phyloP scores from a whole-genome alignment of 116 monocot genomes.

The Zostera marina region DNA sequence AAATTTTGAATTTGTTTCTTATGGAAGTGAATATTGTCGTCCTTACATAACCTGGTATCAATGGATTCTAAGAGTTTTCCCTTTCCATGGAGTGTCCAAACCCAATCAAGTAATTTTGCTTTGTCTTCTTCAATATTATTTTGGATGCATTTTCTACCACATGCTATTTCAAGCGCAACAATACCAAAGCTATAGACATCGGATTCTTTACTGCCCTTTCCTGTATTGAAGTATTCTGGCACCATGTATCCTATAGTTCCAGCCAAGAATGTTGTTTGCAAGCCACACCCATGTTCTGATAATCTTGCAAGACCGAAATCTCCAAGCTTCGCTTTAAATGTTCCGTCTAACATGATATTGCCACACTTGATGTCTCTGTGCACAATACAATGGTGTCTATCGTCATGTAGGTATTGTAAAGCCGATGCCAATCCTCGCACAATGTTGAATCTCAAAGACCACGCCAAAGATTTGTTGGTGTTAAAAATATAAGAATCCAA shows the following conservation, averaged over 20 bases:
- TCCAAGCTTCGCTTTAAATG: slow-evolving; percentile 34
- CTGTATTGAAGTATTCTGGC: slow-evolving; percentile 25
- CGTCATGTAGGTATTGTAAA: slow-evolving; percentile 40
- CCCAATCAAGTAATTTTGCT: slow-evolving; percentile 26
- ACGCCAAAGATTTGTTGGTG: slow-evolving; percentile 2
- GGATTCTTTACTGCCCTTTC: slow-evolving; percentile 29
- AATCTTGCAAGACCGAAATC: slow-evolving; percentile 46
- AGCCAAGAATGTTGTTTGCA: slow-evolving; percentile 24
- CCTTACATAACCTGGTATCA: slow-evolving; percentile 7
- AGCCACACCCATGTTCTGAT: slow-evolving; percentile 15
- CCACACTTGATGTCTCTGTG: slow-evolving; percentile 51
- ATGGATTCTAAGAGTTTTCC: slow-evolving; percentile 8
- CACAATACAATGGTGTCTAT: slow-evolving; percentile 31
- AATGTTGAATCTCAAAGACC: slow-evolving; percentile 20
- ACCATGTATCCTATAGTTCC: slow-evolving; percentile 55
- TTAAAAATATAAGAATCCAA: slow-evolving; percentile 26
- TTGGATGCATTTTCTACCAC: slow-evolving; percentile 27
- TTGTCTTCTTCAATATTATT: background rate
- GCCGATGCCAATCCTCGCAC: slow-evolving; percentile 21
- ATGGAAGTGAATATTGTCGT: slow-evolving; percentile 7
- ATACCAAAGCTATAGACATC: slow-evolving; percentile 51
- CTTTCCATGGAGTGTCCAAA: slow-evolving; percentile 29
- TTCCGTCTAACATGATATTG: slow-evolving; percentile 39
- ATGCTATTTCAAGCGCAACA: slow-evolving; percentile 28
- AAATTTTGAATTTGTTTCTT: slow-evolving; percentile 18